Evolutionary conservation across 805 yeast genomes (phyloP).

Genomic region (Nakazawaea wyomingensis): DNA sequence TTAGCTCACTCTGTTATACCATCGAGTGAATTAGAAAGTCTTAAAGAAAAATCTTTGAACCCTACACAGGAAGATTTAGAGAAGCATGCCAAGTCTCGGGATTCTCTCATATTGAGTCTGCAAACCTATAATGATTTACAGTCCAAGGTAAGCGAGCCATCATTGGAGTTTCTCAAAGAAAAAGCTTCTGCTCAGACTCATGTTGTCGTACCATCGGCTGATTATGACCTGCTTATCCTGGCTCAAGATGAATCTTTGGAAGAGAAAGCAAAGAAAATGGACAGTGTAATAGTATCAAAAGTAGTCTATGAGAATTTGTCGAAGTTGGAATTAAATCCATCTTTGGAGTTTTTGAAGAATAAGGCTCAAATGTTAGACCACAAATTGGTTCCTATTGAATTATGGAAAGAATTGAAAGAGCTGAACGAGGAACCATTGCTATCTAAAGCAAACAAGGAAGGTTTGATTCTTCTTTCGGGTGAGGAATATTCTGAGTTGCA

Average conservation of each 20-base stretch:
- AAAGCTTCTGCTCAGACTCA: slow-evolving; percentile 17
- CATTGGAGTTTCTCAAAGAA: slow-evolving; percentile 24
- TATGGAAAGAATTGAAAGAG: slow-evolving; percentile 18
- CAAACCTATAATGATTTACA: slow-evolving; percentile 21
- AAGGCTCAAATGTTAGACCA: slow-evolving; percentile 13
- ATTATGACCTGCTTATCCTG: slow-evolving; percentile 9
- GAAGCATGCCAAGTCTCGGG: slow-evolving; percentile 13
- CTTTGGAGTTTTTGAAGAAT: slow-evolving; percentile 13
- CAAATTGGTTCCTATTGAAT: not conserved
- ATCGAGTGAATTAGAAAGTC: slow-evolving; percentile 1
- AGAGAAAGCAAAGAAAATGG: slow-evolving; percentile 6
- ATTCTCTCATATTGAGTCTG: slow-evolving; percentile 14
- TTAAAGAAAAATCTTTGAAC: slow-evolving; percentile 9
- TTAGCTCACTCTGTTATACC: slow-evolving; percentile 17
- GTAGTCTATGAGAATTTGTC: not conserved
- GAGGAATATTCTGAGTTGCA: not conserved
- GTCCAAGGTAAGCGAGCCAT: slow-evolving; percentile 25
- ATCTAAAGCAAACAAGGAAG: slow-evolving; percentile 8
- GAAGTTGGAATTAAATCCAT: slow-evolving; percentile 12
- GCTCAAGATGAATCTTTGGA: slow-evolving; percentile 11
- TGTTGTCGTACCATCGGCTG: not conserved
- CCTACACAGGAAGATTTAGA: slow-evolving; percentile 16
- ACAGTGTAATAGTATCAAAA: slow-evolving; percentile 2
- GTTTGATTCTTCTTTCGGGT: not conserved
- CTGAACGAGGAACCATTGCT: slow-evolving; percentile 14